These are phyloP conservation scores for Colletotrichum simmondsii DNA, from an alignment of 2,329 filamentous ascomycete species.

Conservation along the genomic window DNA sequence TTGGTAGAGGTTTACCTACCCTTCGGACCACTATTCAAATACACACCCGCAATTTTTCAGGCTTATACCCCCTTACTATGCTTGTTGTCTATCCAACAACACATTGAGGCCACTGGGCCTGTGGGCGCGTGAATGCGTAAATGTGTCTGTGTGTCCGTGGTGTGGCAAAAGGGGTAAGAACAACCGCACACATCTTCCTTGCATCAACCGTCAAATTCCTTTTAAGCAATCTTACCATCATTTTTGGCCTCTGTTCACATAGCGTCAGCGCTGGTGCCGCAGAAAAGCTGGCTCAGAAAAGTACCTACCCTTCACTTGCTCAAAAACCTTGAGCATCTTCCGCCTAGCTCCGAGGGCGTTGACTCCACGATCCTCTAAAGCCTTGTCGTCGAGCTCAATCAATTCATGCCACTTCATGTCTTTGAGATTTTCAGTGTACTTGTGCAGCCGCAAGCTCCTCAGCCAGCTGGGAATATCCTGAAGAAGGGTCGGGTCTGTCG, in stretches of 20 bases:
- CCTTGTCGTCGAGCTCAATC: conserved; percentile 91
- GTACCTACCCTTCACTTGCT: conserved; percentile 83
- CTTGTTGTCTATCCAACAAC: not conserved
- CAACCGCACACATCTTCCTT: not conserved
- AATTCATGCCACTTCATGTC: conserved; percentile 97
- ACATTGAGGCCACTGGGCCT: not conserved
- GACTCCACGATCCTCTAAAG: conserved; percentile 90
- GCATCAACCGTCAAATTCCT: not conserved
- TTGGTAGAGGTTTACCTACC: not conserved
- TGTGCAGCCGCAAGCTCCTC: conserved; percentile 92
- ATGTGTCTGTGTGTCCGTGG: not conserved
- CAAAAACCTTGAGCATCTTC: conserved; percentile 99
- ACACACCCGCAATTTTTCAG: not conserved
- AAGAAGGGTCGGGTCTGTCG: conserved; percentile 88
- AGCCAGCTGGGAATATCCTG: conserved; percentile 98
- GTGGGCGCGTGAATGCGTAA: not conserved
- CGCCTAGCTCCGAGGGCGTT: conserved; percentile 93
- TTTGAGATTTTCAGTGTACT: conserved; percentile 98
- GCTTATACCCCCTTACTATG: too few species aligned
- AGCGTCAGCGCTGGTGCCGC: not conserved
- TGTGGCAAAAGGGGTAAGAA: not conserved
- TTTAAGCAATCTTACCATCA: conserved; percentile 74
- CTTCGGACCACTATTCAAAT: not conserved
- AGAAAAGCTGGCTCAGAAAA: not conserved
- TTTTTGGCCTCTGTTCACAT: conserved; percentile 50